Conservation (phyloP, 2,329 filamentous ascomycete genomes). For the Fusarium austroafricanum region DNA sequence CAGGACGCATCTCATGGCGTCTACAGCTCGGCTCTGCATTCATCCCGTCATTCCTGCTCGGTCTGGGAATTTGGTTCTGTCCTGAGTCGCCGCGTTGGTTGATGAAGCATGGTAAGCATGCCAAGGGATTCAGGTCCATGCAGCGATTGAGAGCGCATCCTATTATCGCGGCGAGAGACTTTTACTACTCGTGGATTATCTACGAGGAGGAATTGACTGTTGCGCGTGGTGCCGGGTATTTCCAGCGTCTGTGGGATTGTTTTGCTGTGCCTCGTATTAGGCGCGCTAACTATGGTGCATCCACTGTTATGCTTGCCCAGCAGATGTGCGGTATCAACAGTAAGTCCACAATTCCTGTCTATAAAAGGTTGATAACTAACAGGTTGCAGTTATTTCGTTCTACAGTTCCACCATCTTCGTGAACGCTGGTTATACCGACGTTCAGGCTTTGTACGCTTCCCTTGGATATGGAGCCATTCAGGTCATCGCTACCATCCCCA, state of each 20-base stretch:
- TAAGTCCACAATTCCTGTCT: background rate
- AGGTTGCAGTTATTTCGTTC: slow-evolving; percentile 38
- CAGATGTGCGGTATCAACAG: slow-evolving; percentile 56
- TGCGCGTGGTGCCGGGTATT: slow-evolving; percentile 46
- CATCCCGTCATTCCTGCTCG: slow-evolving; percentile 61
- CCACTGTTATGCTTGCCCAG: slow-evolving; percentile 81
- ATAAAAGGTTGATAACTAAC: background rate
- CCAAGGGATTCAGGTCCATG: slow-evolving; percentile 67
- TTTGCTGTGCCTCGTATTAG: slow-evolving; percentile 76
- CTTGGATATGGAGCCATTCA: slow-evolving; percentile 34
- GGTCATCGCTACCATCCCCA: slow-evolving; percentile 24
- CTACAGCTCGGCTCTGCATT: slow-evolving; percentile 72
- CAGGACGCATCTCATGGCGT: slow-evolving; percentile 67
- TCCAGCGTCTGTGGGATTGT: slow-evolving; percentile 60
- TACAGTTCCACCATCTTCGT: slow-evolving; percentile 31
- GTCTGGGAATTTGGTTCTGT: slow-evolving; percentile 70
- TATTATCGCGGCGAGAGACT: slow-evolving; percentile 67
- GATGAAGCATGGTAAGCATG: slow-evolving; percentile 71
- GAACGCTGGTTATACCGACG: background rate
- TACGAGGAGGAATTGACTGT: slow-evolving; percentile 49
- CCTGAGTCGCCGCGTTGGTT: slow-evolving; percentile 72
- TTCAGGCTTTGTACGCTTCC: slow-evolving; percentile 22
- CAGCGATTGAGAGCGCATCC: slow-evolving; percentile 59
- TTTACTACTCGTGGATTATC: slow-evolving; percentile 61
- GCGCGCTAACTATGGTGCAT: slow-evolving; percentile 78